These are phyloP conservation scores for Cicer arietinum DNA, from an alignment of 306 rosid genomes.

Conservation along the genomic window DNA sequence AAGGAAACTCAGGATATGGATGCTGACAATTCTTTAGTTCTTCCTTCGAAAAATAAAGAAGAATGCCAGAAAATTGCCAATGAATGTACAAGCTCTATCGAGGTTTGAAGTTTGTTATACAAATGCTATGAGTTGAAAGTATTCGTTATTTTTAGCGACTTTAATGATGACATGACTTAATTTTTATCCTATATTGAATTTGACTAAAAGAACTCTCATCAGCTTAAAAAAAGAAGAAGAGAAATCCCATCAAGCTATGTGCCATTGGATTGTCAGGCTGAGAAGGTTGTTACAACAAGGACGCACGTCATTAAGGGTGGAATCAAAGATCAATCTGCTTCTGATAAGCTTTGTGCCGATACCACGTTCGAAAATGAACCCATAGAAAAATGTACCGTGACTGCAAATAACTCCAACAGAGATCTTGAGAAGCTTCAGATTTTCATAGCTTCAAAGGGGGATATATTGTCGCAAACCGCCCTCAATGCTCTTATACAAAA, in stretches of 20 bases:
- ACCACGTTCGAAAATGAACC: conserved; percentile 42
- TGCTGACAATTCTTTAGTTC: conserved; percentile 44
- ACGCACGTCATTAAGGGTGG: conserved; percentile 42
- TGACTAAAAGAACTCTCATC: no score
- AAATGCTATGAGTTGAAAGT: conserved; percentile 21
- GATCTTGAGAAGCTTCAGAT: conserved; percentile 51
- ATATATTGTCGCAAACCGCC: conserved; percentile 65
- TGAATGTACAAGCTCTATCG: conserved; percentile 43
- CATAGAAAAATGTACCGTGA: conserved; percentile 28
- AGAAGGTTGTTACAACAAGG: conserved; percentile 45
- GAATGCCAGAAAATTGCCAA: conserved; percentile 39
- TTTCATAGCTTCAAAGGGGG: conserved; percentile 57
- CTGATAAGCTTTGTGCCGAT: conserved; percentile 45
- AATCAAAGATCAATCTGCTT: conserved; percentile 44
- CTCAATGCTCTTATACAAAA: conserved; percentile 55
- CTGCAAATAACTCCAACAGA: conserved; percentile 44
- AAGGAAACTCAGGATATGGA: conserved; percentile 42
- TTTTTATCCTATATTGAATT: background rate
- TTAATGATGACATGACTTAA: conserved; percentile 31
- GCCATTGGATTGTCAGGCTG: conserved; percentile 53
- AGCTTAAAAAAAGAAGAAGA: no score
- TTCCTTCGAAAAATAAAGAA: conserved; percentile 43
- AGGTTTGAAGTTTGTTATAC: conserved; percentile 45
- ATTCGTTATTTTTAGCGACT: conserved; percentile 9
- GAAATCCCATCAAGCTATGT: conserved; percentile 24